Conservation (phyloP, 768 basidiomycete genomes). For the Boletus rubroflammeus region DNA sequence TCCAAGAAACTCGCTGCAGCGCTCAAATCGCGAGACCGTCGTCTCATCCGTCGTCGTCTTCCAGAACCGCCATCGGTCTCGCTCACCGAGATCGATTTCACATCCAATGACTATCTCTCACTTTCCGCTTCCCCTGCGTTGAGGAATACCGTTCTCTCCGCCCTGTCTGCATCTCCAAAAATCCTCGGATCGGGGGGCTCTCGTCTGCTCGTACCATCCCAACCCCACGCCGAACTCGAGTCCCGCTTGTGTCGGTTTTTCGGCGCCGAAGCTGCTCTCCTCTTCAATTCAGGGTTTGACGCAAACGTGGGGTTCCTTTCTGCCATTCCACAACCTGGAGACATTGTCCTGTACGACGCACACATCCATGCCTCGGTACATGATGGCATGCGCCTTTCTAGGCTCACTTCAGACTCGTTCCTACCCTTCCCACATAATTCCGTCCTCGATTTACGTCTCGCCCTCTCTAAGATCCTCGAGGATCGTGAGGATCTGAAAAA, state of each 20-base stretch:
- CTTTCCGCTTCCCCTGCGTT: conserved; percentile 59
- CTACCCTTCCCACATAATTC: conserved; percentile 74
- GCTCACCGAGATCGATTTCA: conserved; percentile 53
- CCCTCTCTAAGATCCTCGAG: conserved; percentile 41
- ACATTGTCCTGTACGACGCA: conserved; percentile 79
- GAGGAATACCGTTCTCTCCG: conserved; percentile 53
- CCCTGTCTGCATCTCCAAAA: conserved; percentile 46
- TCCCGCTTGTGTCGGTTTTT: conserved; percentile 64
- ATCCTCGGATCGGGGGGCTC: conserved; percentile 88
- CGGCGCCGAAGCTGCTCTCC: conserved; percentile 56
- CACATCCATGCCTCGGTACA: conserved; percentile 89
- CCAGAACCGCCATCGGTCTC: conserved; percentile 49
- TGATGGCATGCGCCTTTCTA: conserved; percentile 77
- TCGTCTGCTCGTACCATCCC: conserved; percentile 67
- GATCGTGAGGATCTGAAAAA: conserved; percentile 35
- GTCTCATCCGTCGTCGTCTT: conserved; percentile 67
- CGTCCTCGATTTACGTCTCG: conserved; percentile 42
- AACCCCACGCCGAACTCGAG: conserved; percentile 65
- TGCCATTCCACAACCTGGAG: conserved; percentile 70
- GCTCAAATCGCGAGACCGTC: conserved; percentile 58
- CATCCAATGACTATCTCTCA: conserved; percentile 93
- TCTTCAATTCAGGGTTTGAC: conserved; percentile 93
- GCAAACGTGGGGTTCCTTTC: conserved; percentile 89
- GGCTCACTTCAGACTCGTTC: conserved; percentile 37
- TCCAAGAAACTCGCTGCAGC: conserved; percentile 45